Evolutionary conservation across 2,329 filamentous ascomycete species (phyloP), one percentile per base, ranked within the genome.

Genomic region (Fusarium dimerum): DNA sequence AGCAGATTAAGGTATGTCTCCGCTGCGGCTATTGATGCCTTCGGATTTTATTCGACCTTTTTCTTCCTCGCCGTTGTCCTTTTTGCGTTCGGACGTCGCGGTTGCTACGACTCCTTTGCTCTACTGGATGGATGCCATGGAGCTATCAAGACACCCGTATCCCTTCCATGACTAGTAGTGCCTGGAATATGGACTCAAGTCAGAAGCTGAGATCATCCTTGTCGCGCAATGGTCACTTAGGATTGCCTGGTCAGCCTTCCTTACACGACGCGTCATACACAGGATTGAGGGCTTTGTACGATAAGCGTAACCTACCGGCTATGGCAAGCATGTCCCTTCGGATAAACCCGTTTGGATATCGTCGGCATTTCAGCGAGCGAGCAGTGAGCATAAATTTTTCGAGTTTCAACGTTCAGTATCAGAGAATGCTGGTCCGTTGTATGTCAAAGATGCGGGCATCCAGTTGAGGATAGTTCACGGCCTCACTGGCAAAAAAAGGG

Each of bases 1-100:
- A 79, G 79, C 90, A 95, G 87, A 95, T 99, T 81, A 97, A 99
- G 94, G 94, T 99, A 99, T 95, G 94, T 99, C 92, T 89, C 92
- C 86, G 81, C 84, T 88, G 81, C 87, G 87, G 86, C 84, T 77
- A 70, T 75, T 77, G 72, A 75, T 70, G 76, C 80, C 85, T 79
- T 81, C 73, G 84, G 85, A 84, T 81, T 87, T 85, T 82, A 77
- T 82, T 88, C 85, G 85, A 83, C 84, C 78, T 74, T 65, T 26
- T 71, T 68, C 55, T 72, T 70, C 66, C 64, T 73, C 71, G 73
- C 69, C 66, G 65, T 66, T 62, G 64, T 69, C 64, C 64, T 68
- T 69, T 67, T 66, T 68, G 57, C 63, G 61, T 65, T 60, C 63
- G 57, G 64, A 66, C 66, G 57, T 57, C 55, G 48, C 57, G 54